These are phyloP conservation scores for Fusarium denticulatum DNA, from an alignment of 2,329 filamentous ascomycete species.

Conservation along the genomic window DNA sequence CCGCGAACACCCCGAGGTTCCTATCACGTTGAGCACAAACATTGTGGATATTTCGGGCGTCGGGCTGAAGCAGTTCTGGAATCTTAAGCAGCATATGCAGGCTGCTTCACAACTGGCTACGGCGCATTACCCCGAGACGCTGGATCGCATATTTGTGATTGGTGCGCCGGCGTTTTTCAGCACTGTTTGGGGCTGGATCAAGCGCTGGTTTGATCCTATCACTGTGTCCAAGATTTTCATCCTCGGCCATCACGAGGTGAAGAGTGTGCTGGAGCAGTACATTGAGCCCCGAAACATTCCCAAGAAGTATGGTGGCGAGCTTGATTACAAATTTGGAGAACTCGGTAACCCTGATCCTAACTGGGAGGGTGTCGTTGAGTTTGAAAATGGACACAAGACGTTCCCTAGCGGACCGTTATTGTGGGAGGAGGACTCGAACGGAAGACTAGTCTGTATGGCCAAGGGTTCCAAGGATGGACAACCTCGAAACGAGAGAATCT, in stretches of 20 bases:
- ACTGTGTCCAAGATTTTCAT: slow-evolving; percentile 98
- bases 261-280: slow-evolving; percentile 79
- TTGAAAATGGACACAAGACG: slow-evolving; percentile 61
- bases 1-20: slow-evolving; percentile 79
- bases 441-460: slow-evolving; percentile 62
- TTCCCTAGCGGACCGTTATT: slow-evolving; percentile 68
- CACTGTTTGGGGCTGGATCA: slow-evolving; percentile 94
- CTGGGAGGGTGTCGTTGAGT: slow-evolving; percentile 60
- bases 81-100: slow-evolving; percentile 93
- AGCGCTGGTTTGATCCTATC: slow-evolving; percentile 93
- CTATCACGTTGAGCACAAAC: slow-evolving; percentile 91
- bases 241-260: slow-evolving; percentile 76
- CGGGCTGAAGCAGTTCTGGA: slow-evolving; percentile 94
- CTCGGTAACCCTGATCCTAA: slow-evolving; percentile 76
- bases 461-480: slow-evolving; percentile 60
- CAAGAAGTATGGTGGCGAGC: slow-evolving; percentile 86
- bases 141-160: slow-evolving; percentile 76
- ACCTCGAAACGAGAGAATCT: slow-evolving; percentile 59
- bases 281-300: slow-evolving; percentile 87
- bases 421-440: slow-evolving; percentile 61
- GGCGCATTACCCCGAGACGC: slow-evolving; percentile 92
- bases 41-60: slow-evolving; percentile 93
- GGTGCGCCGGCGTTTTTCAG: slow-evolving; percentile 91
- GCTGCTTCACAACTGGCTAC: slow-evolving; percentile 88
- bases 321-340: slow-evolving; percentile 84